A percentile compares a stretch with the other conserved stretches of the same genome.
These are phyloP conservation scores for Acanthamoeba healyi DNA, from an alignment of 208 protist genomes.

Conservation along the genomic window DNA sequence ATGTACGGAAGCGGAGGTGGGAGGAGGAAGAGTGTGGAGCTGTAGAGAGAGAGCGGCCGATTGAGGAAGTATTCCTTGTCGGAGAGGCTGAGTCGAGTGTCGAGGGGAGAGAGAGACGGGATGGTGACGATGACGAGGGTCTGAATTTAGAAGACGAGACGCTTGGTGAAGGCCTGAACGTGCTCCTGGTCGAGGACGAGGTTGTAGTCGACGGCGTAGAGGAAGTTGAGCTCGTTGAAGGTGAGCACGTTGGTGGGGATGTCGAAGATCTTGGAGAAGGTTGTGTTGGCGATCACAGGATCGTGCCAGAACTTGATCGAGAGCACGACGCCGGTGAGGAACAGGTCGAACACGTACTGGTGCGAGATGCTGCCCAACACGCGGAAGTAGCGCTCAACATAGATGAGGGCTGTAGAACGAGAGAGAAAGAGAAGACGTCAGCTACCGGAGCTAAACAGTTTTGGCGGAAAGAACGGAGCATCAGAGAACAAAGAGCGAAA, in stretches of 20 bases:
- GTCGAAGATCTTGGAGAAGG: slow-evolving; percentile 73
- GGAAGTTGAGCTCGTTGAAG: slow-evolving; percentile 75
- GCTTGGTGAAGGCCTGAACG: slow-evolving; percentile 59
- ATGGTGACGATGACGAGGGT: not conserved
- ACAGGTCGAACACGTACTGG: slow-evolving; percentile 73
- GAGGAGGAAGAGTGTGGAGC: not conserved
- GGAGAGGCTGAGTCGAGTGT: too few relatives aligned
- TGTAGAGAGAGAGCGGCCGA: not conserved
- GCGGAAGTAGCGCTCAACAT: slow-evolving; percentile 65
- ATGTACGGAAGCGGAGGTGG: not conserved
- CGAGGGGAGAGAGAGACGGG: not conserved
- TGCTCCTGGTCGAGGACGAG: slow-evolving; percentile 70
- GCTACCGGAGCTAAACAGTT: too few relatives aligned
- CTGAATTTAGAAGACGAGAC: slow-evolving; percentile 34
- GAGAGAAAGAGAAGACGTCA: not conserved
- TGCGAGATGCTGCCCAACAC: slow-evolving; percentile 51
- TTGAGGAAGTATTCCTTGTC: slow-evolving; percentile 45
- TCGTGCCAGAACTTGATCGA: slow-evolving; percentile 76
- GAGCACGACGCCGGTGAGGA: slow-evolving; percentile 68
- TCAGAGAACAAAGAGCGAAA: not conserved
- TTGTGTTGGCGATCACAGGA: slow-evolving; percentile 72
- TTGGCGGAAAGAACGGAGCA: not conserved
- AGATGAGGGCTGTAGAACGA: slow-evolving; percentile 50
- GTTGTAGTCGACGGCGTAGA: slow-evolving; percentile 73
- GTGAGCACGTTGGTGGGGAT: slow-evolving; percentile 74